Evolutionary conservation across 139 green algal species (phyloP).

Genomic region (Volvox africanus): DNA sequence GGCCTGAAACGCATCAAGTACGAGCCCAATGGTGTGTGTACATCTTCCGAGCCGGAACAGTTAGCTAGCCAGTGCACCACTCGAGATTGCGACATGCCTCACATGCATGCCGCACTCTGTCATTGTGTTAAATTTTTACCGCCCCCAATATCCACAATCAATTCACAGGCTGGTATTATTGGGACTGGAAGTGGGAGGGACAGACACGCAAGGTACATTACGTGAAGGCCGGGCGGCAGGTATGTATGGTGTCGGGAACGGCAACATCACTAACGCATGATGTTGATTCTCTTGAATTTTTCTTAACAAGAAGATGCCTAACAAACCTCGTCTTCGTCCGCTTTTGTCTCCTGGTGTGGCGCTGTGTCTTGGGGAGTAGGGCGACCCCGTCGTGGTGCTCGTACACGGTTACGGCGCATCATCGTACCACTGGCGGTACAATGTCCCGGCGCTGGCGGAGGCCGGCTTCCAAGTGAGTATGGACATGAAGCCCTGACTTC

Average conservation of each 20-base stretch:
- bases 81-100: too few species aligned
- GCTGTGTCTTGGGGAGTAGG: neutral
- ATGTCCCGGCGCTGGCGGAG: constrained; percentile 75
- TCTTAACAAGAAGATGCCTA: too few species aligned
- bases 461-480: constrained; percentile 50
- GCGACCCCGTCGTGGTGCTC: constrained; percentile 72
- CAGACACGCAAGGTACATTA: constrained; percentile 68
- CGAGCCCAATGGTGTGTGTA: neutral
- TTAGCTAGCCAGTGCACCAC: too few species aligned
- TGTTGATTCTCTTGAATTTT: too few species aligned
- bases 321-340: too few species aligned
- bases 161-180: constrained; percentile 77
- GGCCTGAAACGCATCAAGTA: constrained; percentile 44
- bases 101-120: too few species aligned
- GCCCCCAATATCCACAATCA: too few species aligned
- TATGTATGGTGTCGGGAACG: neutral
- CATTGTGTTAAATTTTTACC: too few species aligned
- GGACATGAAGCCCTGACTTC: neutral
- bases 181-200: constrained; percentile 71
- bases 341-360: neutral
- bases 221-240: constrained; percentile 59
- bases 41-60: too few species aligned
- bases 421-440: constrained; percentile 84
- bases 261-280: neutral
- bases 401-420: constrained; percentile 87